phyloP scores from a whole-genome alignment of 1,284 basidiomycete species.

The Malassezia slooffiae region DNA sequence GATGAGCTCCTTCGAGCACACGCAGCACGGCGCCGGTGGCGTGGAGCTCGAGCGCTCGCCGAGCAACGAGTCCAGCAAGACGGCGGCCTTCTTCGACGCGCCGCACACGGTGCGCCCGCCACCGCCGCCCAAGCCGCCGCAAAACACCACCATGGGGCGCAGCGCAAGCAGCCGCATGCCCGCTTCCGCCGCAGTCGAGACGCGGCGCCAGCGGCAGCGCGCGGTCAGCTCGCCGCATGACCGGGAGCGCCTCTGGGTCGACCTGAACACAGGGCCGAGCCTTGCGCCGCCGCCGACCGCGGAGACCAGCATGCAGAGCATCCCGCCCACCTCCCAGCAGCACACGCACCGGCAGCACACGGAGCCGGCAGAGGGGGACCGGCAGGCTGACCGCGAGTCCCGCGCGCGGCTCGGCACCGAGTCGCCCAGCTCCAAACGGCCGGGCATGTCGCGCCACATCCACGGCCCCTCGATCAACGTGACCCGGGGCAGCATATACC shows the following conservation, averaged over 20 bases:
- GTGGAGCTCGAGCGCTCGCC: slow-evolving; percentile 1
- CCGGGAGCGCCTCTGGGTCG: no score
- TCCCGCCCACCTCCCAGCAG: no score
- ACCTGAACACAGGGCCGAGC: no score
- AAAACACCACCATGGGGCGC: slow-evolving; percentile 2
- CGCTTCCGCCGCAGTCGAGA: not conserved
- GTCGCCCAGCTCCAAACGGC: no score
- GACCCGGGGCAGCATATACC: slow-evolving; percentile 17
- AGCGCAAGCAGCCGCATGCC: slow-evolving; percentile 5
- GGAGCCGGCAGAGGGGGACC: no score
- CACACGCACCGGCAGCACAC: no score
- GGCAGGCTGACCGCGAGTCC: no score
- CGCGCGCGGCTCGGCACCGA: no score
- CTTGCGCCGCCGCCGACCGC: no score
- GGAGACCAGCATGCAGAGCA: no score
- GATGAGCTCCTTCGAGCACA: no score
- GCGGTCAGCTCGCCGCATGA: slow-evolving; percentile 10
- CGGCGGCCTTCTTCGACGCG: slow-evolving; percentile 32
- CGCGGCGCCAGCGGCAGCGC: slow-evolving; percentile 7
- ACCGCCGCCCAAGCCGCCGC: slow-evolving; percentile 10
- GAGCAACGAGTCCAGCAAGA: slow-evolving; percentile 16
- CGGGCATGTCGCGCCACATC: slow-evolving; percentile 11
- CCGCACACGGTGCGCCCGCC: not conserved
- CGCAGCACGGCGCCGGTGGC: no score
- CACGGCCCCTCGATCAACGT: slow-evolving; percentile 27